A percentile compares a stretch with the other conserved stretches of the same genome.
Conservation (phyloP, 495 filamentous ascomycete genomes). For the Penicillium antarcticum region DNA sequence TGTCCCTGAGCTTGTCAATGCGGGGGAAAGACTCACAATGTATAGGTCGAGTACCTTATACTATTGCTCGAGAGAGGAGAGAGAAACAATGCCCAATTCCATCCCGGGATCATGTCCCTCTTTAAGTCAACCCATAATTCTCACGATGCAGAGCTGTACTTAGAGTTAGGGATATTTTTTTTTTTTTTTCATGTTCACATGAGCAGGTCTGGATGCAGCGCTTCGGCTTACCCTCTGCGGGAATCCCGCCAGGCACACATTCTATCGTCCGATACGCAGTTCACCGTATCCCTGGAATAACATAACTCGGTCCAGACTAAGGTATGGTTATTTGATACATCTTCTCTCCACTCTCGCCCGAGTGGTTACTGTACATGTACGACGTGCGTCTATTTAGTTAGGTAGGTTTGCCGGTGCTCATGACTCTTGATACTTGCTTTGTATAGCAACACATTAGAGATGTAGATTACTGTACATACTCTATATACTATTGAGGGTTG, state of each 20-base stretch:
- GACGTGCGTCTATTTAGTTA: background rate
- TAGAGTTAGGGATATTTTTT: slow-evolving; percentile 1
- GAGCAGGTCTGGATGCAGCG: slow-evolving; percentile 23
- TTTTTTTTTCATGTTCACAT: slow-evolving; percentile 13
- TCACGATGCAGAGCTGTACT: no score
- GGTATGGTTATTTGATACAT: background rate
- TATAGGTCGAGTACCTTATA: no score
- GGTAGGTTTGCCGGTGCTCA: slow-evolving; percentile 8
- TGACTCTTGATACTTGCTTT: no score
- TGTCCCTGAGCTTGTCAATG: no score
- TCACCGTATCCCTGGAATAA: slow-evolving; percentile 7
- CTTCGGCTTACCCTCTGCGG: slow-evolving; percentile 39
- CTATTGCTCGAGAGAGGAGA: background rate
- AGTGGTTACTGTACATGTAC: background rate
- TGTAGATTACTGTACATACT: no score
- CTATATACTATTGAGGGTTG: background rate
- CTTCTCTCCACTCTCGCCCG: slow-evolving; percentile 10
- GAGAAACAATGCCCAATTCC: no score
- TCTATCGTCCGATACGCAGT: slow-evolving; percentile 14
- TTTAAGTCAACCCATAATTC: background rate
- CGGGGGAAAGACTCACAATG: no score
- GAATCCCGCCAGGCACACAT: slow-evolving; percentile 24
- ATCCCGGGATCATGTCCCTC: background rate
- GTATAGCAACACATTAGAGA: no score
- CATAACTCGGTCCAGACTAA: background rate